Conservation (phyloP, 495 filamentous ascomycete genomes). For the Parachaetomium inaequale region DNA sequence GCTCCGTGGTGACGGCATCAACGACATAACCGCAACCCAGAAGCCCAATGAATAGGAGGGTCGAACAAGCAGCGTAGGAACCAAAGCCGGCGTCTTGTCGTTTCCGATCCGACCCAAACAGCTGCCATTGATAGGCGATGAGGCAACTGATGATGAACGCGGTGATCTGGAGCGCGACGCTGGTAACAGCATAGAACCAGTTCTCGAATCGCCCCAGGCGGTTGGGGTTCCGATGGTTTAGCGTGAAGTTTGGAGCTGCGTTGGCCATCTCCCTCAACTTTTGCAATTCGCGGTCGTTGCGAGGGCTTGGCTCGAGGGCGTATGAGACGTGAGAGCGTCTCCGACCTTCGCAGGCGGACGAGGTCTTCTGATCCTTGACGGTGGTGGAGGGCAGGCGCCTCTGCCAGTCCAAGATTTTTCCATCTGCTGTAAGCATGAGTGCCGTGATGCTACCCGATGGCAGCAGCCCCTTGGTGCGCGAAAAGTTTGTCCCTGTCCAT, state of each 20-base stretch:
- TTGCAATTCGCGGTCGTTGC: background rate
- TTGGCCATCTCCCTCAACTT: background rate
- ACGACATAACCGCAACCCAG: background rate
- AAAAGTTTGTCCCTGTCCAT: constrained; percentile 35
- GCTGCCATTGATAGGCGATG: too few species aligned
- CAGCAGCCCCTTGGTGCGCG: constrained; percentile 1
- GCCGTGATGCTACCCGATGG: background rate
- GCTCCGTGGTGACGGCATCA: background rate
- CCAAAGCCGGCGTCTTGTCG: background rate
- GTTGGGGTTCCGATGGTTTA: background rate
- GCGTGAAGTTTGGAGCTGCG: background rate
- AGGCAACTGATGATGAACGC: background rate
- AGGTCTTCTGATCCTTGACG: too few species aligned
- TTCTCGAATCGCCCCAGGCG: background rate
- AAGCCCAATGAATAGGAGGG: background rate
- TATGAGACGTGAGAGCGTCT: too few species aligned
- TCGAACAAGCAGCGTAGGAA: background rate
- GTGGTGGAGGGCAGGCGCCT: too few species aligned
- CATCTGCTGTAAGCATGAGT: background rate
- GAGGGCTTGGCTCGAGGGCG: too few species aligned
- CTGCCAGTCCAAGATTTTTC: background rate
- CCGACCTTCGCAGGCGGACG: too few species aligned
- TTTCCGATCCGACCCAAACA: background rate
- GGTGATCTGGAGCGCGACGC: background rate
- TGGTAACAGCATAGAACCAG: background rate